A percentile compares a stretch with the other conserved stretches of the same genome.
These are phyloP conservation scores for Hypoxylon sp. DNA, from an alignment of 2,329 filamentous ascomycete genomes.

Conservation along the genomic window DNA sequence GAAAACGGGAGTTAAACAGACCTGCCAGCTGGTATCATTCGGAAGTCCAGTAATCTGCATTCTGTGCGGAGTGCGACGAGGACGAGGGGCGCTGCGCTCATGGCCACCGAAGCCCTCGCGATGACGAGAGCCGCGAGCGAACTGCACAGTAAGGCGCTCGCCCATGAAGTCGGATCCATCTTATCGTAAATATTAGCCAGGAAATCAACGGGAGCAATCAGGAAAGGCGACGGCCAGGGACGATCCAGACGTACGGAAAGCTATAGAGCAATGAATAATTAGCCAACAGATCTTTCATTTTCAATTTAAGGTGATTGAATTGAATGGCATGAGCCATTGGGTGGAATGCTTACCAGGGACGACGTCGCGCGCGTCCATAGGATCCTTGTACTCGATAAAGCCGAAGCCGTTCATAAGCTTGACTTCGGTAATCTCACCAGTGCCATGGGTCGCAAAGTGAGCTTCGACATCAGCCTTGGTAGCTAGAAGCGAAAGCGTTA, in stretches of 20 bases:
- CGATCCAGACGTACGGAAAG: slow-evolving; percentile 65
- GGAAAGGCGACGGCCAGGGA: slow-evolving; percentile 47
- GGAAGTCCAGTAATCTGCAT: slow-evolving; percentile 99
- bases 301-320: too few species aligned
- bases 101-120: slow-evolving; percentile 60
- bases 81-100: slow-evolving; percentile 72
- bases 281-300: slow-evolving; percentile 35
- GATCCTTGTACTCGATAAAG: slow-evolving; percentile 99
- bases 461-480: slow-evolving; percentile 97
- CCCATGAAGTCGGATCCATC: slow-evolving; percentile 99
- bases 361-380: slow-evolving; percentile 97
- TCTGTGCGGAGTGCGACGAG: slow-evolving; percentile 91
- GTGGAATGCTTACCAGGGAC: slow-evolving; percentile 83
- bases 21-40: slow-evolving; percentile 99
- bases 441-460: slow-evolving; percentile 95
- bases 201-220: slow-evolving; percentile 43
- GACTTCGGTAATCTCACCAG: slow-evolving; percentile 97
- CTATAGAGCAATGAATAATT: slow-evolving; percentile 51
- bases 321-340: too few species aligned
- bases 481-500: slow-evolving; percentile 42
- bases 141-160: slow-evolving; percentile 96
- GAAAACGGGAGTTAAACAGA: slow-evolving; percentile 77
- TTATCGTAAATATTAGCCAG: slow-evolving; percentile 57
- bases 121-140: slow-evolving; percentile 83
- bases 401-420: slow-evolving; percentile 99